Evolutionary conservation across 2,329 filamentous ascomycete genomes (phyloP), one percentile per base, ranked within the genome.

Genomic region (Dothideomycetes sp.): DNA sequence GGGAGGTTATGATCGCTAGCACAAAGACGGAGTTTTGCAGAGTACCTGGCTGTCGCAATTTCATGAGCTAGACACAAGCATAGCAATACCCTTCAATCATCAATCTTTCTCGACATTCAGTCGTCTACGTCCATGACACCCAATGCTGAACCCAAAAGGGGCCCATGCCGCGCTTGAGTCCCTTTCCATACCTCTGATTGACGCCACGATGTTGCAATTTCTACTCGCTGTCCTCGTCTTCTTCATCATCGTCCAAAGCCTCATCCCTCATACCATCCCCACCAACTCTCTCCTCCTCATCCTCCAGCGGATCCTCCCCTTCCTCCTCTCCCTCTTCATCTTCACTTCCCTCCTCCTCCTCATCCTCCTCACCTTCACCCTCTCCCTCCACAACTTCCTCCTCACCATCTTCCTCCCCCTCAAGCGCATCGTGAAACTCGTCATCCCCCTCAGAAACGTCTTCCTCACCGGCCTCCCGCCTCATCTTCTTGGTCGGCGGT

Each of bases 251-350:
- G 37, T 60, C 57, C 19, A 60, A 49, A 27, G 57, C 57, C 39
- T 59, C 56, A 31, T 60, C 58, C 24, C 47, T 45, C 23, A 53
- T 28, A 20, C 33, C 34, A 20, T 22, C 71, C 4, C 51, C 53
- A 50, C 83, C 82, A 49, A 84, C 9, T 75, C 77, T 45, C 70
- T 70, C 18, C 71, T 80, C 54, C 78, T 65, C 68, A 81, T 82
- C 54, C 82, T 80, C 23, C 4, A 46, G 41, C 33, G 50, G 53
- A 34, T 56, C 55, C 8, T 49, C 51, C 0, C 44, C 51, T 43
- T 53, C 42, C 17, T 53, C 49, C 3, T 52, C 51, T 19, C 48
- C 78, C 48, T 82, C 79, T 43, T 80, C 77, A 18, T 66, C 57
- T 44, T 65, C 72, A 2, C 67, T 64, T 37, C 65, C 64, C 12